Evolutionary conservation across 2,329 filamentous ascomycete genomes (phyloP), one percentile per base, ranked within the genome.

Genomic region (Ophiosphaerella korrae): DNA sequence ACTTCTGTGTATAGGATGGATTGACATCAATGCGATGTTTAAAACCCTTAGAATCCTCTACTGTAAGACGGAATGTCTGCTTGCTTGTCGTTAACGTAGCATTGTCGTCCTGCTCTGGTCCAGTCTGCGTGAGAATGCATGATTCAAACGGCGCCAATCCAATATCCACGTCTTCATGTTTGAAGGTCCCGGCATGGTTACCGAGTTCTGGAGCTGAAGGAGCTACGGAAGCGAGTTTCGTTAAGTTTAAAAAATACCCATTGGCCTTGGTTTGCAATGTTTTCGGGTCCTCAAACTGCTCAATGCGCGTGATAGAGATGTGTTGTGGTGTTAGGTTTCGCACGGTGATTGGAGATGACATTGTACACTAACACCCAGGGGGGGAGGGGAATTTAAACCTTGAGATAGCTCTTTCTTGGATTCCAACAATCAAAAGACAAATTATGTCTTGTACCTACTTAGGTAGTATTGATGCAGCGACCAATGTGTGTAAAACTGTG

Each of bases 301-400:
- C 89, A 51, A 93, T 79, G 52, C 80, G 73, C 72, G 86, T 87
- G 63, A 97, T 82, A 60, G 87, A 84, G 48, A 96, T 78, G n/a
- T 85, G 81, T 42, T 83, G 86, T 50, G 84, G 79, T 38, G 90
- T 93, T 58, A 96, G 78, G 73, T 97, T 97, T 65, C 92, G 90
- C 64, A 97, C 84, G 4, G 83, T 89, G 60, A 96, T 77, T 16
- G 70, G 64, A n/a, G 64, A 45, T n/a, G 62, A 50, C 68, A 71
- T 71, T n/a, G 23, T 29, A 11, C 16, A 7, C 14, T 11, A 23
- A 9, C 26, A 12, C 38, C 24, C 2, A 11, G 5, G 26, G 9
- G 26, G 26, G 9, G 26, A 6, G 26, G 9, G 26, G 26, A 29
- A 7, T 5, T 11, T 11, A 29, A 5, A 11, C 5, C 26, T 11